A percentile compares a stretch with the other conserved stretches of the same genome.
Evolutionary conservation across 73 alveolate species (phyloP).

Genomic region (Stentor coeruleus): DNA sequence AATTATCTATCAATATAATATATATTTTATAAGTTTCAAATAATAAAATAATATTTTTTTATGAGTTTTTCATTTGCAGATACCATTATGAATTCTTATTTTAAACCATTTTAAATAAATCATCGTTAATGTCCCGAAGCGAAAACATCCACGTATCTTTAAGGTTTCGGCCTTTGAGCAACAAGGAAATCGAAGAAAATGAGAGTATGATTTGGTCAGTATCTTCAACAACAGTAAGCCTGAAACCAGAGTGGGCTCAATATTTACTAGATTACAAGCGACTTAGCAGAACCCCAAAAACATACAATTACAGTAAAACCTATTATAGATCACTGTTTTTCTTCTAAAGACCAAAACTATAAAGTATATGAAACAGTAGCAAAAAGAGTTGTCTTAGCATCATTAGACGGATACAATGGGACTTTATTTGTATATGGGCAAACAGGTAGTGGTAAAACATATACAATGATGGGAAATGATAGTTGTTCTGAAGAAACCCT

Average conservation of each 20-base stretch:
- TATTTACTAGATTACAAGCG: slow-evolving; percentile 2
- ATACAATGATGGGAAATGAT: slow-evolving; percentile 53
- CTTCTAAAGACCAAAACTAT: slow-evolving; percentile 2
- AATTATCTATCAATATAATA: no score
- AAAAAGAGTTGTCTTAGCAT: slow-evolving; percentile 14
- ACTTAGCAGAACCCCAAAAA: neutral
- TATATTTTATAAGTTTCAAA: no score
- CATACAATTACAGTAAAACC: neutral
- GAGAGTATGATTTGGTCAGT: slow-evolving; percentile 20
- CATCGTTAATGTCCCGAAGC: slow-evolving; percentile 24
- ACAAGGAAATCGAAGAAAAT: neutral
- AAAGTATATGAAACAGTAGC: neutral
- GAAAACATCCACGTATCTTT: slow-evolving; percentile 28
- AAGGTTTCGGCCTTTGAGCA: slow-evolving; percentile 26
- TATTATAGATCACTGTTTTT: slow-evolving; percentile 18
- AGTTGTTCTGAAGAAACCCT: neutral
- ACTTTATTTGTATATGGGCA: slow-evolving; percentile 57
- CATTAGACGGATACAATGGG: slow-evolving; percentile 49
- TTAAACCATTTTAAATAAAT: no score
- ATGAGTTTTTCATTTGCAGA: no score
- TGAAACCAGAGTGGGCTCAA: slow-evolving; percentile 16
- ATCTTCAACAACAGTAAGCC: neutral
- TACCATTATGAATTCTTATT: no score
- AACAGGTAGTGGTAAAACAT: slow-evolving; percentile 60
- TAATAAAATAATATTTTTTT: no score